These are phyloP conservation scores for Pyropia haitanensis DNA, from an alignment of 23 red algal species.

Conservation along the genomic window DNA sequence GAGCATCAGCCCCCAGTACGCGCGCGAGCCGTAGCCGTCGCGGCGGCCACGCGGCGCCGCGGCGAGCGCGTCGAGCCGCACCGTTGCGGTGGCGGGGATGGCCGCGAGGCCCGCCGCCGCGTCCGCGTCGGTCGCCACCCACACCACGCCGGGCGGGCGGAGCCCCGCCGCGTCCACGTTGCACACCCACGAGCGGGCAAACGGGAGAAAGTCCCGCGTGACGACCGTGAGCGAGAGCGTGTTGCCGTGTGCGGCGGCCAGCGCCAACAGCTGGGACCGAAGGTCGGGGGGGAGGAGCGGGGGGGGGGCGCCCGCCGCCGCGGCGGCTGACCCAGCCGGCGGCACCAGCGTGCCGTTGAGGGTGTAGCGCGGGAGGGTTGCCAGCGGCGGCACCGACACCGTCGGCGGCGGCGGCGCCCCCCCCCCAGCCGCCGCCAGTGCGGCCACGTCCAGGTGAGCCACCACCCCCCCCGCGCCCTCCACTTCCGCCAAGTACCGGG, in stretches of 20 bases:
- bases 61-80: constrained; percentile 35
- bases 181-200: constrained; percentile 57
- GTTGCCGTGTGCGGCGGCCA: constrained; percentile 22
- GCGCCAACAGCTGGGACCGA: constrained; percentile 20
- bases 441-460: background rate
- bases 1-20: constrained; percentile 68
- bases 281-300: constrained; percentile 11
- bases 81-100: constrained; percentile 23
- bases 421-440: constrained; percentile 7
- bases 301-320: background rate
- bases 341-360: constrained; percentile 15
- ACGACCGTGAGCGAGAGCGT: constrained; percentile 55
- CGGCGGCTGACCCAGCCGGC: background rate
- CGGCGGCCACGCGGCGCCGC: background rate
- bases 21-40: constrained; percentile 50
- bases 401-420: no score
- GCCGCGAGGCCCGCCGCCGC: constrained; percentile 18
- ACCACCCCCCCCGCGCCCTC: constrained; percentile 30
- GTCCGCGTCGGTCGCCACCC: constrained; percentile 40
- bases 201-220: constrained; percentile 46
- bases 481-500: constrained; percentile 45
- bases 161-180: constrained; percentile 52
- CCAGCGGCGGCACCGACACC: background rate
- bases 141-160: constrained; percentile 66
- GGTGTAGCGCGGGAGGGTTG: constrained; percentile 11